Base-by-base conservation (phyloP, 78 protist species). In the Cyanophora paradoxa region DNA sequence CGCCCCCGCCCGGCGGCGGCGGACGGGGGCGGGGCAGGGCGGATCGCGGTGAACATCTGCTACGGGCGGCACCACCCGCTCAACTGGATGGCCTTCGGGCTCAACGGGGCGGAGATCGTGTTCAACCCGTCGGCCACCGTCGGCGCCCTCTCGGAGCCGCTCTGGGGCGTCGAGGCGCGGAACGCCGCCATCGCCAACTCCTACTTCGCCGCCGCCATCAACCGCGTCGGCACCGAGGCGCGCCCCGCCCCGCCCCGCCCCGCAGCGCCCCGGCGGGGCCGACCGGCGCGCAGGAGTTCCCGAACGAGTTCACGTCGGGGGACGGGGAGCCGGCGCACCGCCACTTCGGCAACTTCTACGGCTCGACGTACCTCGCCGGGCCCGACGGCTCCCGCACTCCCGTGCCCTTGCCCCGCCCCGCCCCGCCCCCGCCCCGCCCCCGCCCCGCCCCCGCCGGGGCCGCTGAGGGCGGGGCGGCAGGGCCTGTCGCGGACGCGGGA, bases 261-360 rank as follows among this genome's bases (percentile, higher is more conserved):
- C n/a, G n/a, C n/a, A n/a, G n/a, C n/a, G n/a, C n/a, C n/a, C n/a
- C n/a, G n/a, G n/a, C n/a, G n/a, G n/a, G n/a, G n/a, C n/a, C n/a
- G n/a, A n/a, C n/a, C n/a, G n/a, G n/a, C n/a, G n/a, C n/a, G n/a
- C n/a, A n/a, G 66, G 13, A 28, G 42, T 93, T 91, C 78, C 94
- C 95, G 36, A 91, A 91, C 44, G 93, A 78, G 72, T 92, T 92
- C 80, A 91, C 96, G 19, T 71, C 83, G 11, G 94, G 91, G 31
- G 81, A 92, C 33, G 95, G 94, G 36, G 82, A 84, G 57, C 91
- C 90, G 10, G 96, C 96, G 2, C 93, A 94, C 81, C 83, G 89
- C 50, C 93, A 87, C 66, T 94, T 94, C 46, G 98, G 98, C n/a
- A 95, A 91, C 48, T 94, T 94, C 73, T 94, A 93, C 62, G 98